Evolutionary conservation across 192 early-diverging fungal species (phyloP), one percentile per base, ranked within the genome.

Genomic region (Cladochytrium replicatum): DNA sequence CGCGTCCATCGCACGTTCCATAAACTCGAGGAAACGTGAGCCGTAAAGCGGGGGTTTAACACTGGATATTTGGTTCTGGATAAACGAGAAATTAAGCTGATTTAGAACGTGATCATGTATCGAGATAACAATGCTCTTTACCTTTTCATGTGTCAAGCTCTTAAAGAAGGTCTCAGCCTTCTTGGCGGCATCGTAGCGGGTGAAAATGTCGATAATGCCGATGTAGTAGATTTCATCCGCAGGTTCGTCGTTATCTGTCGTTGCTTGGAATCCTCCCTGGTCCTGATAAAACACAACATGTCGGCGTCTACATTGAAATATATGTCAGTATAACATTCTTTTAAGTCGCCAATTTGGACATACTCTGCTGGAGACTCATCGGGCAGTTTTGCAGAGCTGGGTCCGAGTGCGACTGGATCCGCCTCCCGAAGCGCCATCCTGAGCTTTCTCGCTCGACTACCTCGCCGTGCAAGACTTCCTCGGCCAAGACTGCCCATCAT

Each of bases 201-300:
- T 99, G 46, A 99, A 76, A 40, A 99, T 97, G 57, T 99, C 96
- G 45, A 99, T 99, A 50, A 97, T 83, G 9, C 93, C 93, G 52
- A 99, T 75, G 58, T 91, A 96, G 69, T 98, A 98, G 6, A 97
- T 29, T 27, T 63, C 68, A 41, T 76, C 69, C 6, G 74, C 58
- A 1, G 83, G 76, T 37, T 77, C 57, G 57, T 94, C 81, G 34
- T 68, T 46, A 41, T 78, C 71, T 51, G 85, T 81, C 1, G 90
- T 86, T 22, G 89, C 74, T 25, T 72, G 63, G 47, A 88, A 86
- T 2, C 96, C 96, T 46, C 93, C 93, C 41, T 90, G 73, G 37
- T 97, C 91, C 25, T 78, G 77, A 52, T 93, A 94, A 64, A 95
- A 97, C 34, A 88, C 61, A 52, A 83, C 92, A 54, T 82, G 67